These are phyloP conservation scores for Penicillium cataractarum DNA, from an alignment of 495 filamentous ascomycete species.

Conservation along the genomic window DNA sequence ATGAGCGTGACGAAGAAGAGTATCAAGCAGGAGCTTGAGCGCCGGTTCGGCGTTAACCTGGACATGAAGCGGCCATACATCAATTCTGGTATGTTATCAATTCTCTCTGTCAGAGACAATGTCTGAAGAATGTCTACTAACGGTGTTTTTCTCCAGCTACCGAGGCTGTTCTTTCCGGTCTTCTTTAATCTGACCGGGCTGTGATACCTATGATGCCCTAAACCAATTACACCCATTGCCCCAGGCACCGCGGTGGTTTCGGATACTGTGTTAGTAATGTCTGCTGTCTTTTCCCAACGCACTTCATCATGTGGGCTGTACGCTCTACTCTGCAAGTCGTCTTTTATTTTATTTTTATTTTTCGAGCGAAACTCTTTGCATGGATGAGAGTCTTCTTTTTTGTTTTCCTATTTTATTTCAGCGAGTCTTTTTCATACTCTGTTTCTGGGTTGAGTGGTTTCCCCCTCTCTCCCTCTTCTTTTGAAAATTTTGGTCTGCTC, in stretches of 20 bases:
- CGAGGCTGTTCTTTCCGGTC: conserved; percentile 72
- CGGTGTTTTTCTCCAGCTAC: conserved; percentile 54
- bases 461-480: neutral
- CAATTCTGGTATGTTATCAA: conserved; percentile 70
- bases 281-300: neutral
- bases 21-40: conserved; percentile 90
- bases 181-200: conserved; percentile 50
- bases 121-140: conserved; percentile 36
- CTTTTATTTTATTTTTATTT: conserved; percentile 16
- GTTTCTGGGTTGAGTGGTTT: conserved; percentile 1
- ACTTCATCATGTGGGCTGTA: neutral
- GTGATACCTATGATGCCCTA: neutral
- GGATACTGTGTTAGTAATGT: conserved; percentile 21
- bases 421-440: conserved; percentile 9
- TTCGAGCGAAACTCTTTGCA: conserved; percentile 25
- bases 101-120: conserved; percentile 6
- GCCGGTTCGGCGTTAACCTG: conserved; percentile 78
- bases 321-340: conserved; percentile 1
- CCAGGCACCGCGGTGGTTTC: neutral
- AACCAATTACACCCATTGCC: neutral
- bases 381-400: conserved; percentile 19
- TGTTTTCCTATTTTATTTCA: conserved; percentile 7
- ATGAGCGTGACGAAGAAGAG: conserved; percentile 99
- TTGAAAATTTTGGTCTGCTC: conserved; percentile 12
- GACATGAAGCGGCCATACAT: conserved; percentile 88